Base-by-base conservation (phyloP, 345 rosid species). In the Populus nigra region DNA sequence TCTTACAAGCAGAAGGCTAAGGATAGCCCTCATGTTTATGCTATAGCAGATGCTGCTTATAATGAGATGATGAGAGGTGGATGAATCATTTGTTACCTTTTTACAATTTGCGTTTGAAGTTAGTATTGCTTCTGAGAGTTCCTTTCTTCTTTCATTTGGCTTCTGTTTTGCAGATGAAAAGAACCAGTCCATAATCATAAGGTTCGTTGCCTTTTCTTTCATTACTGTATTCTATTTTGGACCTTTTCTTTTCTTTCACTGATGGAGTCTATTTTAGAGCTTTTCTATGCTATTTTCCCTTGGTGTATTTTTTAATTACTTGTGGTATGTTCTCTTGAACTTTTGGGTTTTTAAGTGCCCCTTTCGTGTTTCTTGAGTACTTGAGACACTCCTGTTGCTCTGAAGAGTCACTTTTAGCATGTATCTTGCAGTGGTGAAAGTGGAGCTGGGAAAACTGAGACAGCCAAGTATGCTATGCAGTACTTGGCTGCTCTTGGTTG, bases 401-500 rank as follows among this genome's bases (percentile, higher is more conserved):
- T 43, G 20, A 25, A 66, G 31, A 31, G 25, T 83, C 55, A 70
- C 39, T 41, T 77, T 68, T 73, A 43, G 59, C 45, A 35, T 47
- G 68, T 69, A 65, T 77, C 79, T 74, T 85, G 59, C 90, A 96
- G 99, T 78, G 99, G 99, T 71, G 98, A 91, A 89, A 93, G 98
- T 85, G 99, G 99, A 70, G 89, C 99, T 73, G 99, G 98, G 66
- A 96, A 96, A 86, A 96, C 98, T 5, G 99, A 96, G 88, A 96
- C 99, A 17, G 97, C 97, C 72, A 96, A 92, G 88, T 83, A 88
- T 81, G 92, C 89, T 39, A 92, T 94, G 97, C 95, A 89, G 83
- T 94, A 92, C 82, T 88, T 96, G 89, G 92, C 97, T 82, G 83
- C 95, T 72, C 89, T 89, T 85, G 92, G 97, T 83, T 94, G 95